Percentiles rank a stretch among this genome's conserved stretches.
Conservation (phyloP, 495 filamentous ascomycete species). For the Aspergillus panamensis region DNA sequence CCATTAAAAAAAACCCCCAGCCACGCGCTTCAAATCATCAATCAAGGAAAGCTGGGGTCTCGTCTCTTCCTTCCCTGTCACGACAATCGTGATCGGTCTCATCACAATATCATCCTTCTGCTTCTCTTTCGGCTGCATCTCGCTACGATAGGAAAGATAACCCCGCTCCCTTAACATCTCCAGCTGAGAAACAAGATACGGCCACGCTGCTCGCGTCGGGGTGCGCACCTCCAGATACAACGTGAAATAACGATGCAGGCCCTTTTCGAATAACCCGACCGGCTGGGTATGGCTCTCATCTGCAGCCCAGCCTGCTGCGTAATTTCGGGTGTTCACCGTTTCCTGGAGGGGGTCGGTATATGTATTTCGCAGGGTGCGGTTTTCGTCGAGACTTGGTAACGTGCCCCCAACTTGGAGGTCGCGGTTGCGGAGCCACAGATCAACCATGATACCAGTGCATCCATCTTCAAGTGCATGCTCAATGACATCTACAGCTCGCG, state of each 20-base stretch:
- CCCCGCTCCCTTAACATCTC: conserved; percentile 53
- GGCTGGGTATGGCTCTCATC: background rate
- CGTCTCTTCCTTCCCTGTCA: conserved; percentile 55
- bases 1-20: background rate
- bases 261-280: conserved; percentile 58
- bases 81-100: conserved; percentile 67
- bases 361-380: conserved; percentile 57
- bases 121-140: conserved; percentile 26
- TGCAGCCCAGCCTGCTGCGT: conserved; percentile 14
- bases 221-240: conserved; percentile 44
- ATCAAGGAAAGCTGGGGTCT: conserved; percentile 60
- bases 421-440: conserved; percentile 60
- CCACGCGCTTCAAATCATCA: conserved; percentile 1
- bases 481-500: conserved; percentile 59
- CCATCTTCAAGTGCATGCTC: conserved; percentile 48
- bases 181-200: conserved; percentile 44
- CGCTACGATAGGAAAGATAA: conserved; percentile 57
- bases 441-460: conserved; percentile 68
- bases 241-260: conserved; percentile 25
- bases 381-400: conserved; percentile 43
- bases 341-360: conserved; percentile 63
- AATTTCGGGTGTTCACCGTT: conserved; percentile 54
- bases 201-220: conserved; percentile 45
- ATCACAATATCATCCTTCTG: conserved; percentile 20
- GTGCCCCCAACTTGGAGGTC: conserved; percentile 59